Percentiles rank a stretch among this genome's conserved stretches.
Conservation (phyloP, 1,284 basidiomycete genomes). For the Rhodotorula sp. region DNA sequence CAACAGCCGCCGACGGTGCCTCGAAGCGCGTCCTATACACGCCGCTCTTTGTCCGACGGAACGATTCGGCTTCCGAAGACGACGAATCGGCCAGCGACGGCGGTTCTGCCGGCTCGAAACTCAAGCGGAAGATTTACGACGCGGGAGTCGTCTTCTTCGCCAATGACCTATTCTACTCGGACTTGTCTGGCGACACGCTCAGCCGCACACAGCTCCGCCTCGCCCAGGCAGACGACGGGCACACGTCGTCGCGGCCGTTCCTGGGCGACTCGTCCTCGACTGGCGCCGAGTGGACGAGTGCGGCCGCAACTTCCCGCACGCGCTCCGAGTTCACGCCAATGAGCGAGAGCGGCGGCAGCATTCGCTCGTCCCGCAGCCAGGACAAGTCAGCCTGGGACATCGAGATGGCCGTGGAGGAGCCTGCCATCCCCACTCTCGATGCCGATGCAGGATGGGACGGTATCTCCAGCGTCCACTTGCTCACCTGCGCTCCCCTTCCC, state of each 20-base stretch:
- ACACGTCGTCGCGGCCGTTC: neutral
- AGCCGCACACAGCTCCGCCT: conserved; percentile 6
- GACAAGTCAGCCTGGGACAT: neutral
- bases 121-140: conserved; percentile 17
- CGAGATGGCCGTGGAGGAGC: neutral
- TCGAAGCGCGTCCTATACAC: conserved; percentile 22
- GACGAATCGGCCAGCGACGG: neutral
- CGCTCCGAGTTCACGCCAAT: neutral
- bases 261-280: conserved; percentile 6
- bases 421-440: neutral
- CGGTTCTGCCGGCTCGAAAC: neutral
- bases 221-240: neutral
- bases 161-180: conserved; percentile 33
- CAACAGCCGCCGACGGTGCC: neutral
- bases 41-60: conserved; percentile 16
- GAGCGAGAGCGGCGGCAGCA: neutral
- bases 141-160: conserved; percentile 35
- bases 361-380: neutral
- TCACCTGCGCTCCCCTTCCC: neutral
- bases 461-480: neutral
- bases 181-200: conserved; percentile 28
- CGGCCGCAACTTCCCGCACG: neutral
- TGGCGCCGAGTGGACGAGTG: neutral
- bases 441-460: neutral
- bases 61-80: neutral